Evolutionary conservation across 2,329 filamentous ascomycete species (phyloP), one percentile per base, ranked within the genome.

Genomic region (Lithohypha guttulata): DNA sequence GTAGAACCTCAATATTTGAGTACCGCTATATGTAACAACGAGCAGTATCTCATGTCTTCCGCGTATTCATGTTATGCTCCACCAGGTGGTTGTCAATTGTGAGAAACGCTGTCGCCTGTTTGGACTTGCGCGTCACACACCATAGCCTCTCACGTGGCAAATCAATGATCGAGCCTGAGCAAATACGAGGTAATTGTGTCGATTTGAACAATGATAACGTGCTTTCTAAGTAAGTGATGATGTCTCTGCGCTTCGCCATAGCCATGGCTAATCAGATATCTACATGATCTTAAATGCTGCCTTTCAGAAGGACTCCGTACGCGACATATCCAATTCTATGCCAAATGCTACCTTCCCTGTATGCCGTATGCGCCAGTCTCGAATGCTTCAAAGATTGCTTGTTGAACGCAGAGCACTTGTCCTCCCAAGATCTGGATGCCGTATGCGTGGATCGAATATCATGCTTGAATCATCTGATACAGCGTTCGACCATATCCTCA

Each of bases 401-500:
- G 33, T 40, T 21, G 37, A 20, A 19, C 37, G 26, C 34, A 40
- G 33, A 6, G 37, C 37, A 15, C 37, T 40, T 15, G 22, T 20
- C 20, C 37, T 40, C 18, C 17, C 33, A 3, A 35, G 33, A 15
- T 35, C 33, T 38, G 33, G 33, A 35, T 35, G 33, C n/a, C 21
- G 19, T 29, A 28, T 28, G 5, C 34, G n/a, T 11, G 34, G 34
- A 11, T 37, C 34, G 15, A 37, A 37, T 13, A 17, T 19, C 15
- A 13, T 19, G 18, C 34, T 37, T 10, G 34, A 37, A 4, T 37
- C 34, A 25, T 37, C 34, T 19, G 34, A 6, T 19, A 37, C 9
- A 9, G 23, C 23, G 17, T 37, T 37, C 15, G 34, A 28, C 34
- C 34, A 95, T 81, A 98, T 86, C 62, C 81, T 79, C 47, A 96